Evolutionary conservation across 2,329 filamentous ascomycete genomes (phyloP), one percentile per base, ranked within the genome.

Genomic region (Cladorrhinum sp.): DNA sequence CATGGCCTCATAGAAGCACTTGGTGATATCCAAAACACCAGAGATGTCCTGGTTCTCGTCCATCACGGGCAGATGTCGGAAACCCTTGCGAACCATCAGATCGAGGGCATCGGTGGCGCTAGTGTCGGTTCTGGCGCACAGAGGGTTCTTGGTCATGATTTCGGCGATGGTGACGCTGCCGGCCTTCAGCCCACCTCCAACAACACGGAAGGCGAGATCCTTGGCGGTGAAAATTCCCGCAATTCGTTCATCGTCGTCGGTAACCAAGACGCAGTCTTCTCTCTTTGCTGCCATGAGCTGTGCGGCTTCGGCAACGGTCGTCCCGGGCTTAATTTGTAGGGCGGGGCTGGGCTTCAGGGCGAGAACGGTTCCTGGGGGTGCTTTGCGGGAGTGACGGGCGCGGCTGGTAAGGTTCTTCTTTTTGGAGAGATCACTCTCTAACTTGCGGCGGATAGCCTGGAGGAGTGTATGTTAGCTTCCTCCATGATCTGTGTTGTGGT

Each of bases 1-100:
- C 95, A 99, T 99, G 49, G 95, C 95, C 77, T 99, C 95, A 77
- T 99, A 99, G 77, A 99, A 99, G 78, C 95, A 99, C 78, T 98
- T 99, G 60, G 95, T 99, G 70, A 99, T 99, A 76, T 99, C 95
- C 58, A 99, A 81, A 67, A 99, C 93, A 80, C 95, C 95, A 7
- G 93, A 96, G 64, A 99, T 99, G 72, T 99, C 93, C 77, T 99
- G 95, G 76, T 99, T 98, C 80, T 99, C 95, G 76, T 99, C 95
- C 95, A 99, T 99, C 66, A 99, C 95, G 2, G 95, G 95, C 72
- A 99, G 77, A 79, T 99, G 95, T 68, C 95, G 87, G 81, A 99
- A 99, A 18, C 95, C 95, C 79, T 98, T 98, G 69, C 93, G 85
- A 60, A 99, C 95, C 95, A 99, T 99, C 60, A 98, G 83, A 76